A percentile compares a stretch with the other conserved stretches of the same genome.
Conservation (phyloP, 441 rosid species). For the Pelargonium citronellum region DNA sequence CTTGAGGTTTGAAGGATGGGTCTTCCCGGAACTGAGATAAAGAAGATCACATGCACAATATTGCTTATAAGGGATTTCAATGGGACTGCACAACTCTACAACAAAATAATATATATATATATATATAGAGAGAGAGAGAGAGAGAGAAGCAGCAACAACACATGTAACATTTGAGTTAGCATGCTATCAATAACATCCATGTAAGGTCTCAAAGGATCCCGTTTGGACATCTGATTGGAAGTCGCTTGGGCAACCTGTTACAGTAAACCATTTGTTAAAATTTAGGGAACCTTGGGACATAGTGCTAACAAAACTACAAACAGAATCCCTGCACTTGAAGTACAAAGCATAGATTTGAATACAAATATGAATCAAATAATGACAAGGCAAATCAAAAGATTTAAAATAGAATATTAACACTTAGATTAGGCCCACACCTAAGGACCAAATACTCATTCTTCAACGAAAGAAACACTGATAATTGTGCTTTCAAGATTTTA, state of each 20-base stretch:
- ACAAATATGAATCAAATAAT: neutral
- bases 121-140: too few species aligned
- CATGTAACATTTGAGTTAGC: constrained; percentile 74
- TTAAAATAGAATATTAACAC: neutral
- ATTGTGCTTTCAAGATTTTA: neutral
- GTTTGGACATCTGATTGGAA: constrained; percentile 97
- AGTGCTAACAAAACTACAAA: neutral
- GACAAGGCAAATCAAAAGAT: neutral
- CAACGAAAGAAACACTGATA: neutral
- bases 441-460: neutral
- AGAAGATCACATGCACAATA: constrained; percentile 18
- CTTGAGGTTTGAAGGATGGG: constrained; percentile 93
- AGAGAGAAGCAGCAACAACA: constrained; percentile 9
- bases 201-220: constrained; percentile 92
- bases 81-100: constrained; percentile 8
- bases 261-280: constrained; percentile 20
- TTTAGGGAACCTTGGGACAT: neutral
- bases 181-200: constrained; percentile 92
- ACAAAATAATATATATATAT: neutral
- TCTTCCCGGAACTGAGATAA: constrained; percentile 68
- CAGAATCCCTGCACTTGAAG: neutral
- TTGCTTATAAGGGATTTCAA: constrained; percentile 12
- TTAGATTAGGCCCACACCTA: neutral
- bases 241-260: constrained; percentile 97
- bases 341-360: neutral